Evolutionary conservation across 768 basidiomycete species (phyloP), one percentile per base, ranked within the genome.

Genomic region (Gloeopeniophorella convolvens): DNA sequence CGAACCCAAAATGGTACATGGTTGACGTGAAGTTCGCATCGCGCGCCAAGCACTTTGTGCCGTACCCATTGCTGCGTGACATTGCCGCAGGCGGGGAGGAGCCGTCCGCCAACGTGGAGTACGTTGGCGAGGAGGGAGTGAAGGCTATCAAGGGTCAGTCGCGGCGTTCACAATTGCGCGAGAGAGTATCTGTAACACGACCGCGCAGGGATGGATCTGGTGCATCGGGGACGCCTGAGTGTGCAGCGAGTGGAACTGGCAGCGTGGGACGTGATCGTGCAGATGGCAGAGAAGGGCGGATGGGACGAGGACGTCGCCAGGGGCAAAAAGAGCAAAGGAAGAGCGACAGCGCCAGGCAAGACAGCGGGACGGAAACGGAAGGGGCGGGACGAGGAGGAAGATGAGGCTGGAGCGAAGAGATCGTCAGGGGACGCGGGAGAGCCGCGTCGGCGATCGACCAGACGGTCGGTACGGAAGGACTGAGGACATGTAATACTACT

Each of bases 1-100:
- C 74, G 3, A 72, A 80, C 10, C 93, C 93, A 1, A 88, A 77
- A 62, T 97, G 93, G 93, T 93, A 75, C 70, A 97, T 97, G 93
- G 87, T 93, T 30, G 83, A 91, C 59, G 68, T 84, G 44, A 77
- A 75, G 27, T 93, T 94, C 64, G 59, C 66, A 13, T 70, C 77
- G 5, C 79, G 86, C 20, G 75, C 85, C 5, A 57, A 65, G 26
- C 72, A 93, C 68, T 91, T 91, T 45, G 76, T 95, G 10, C 83
- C 92, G 3, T 73, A 95, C 10, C 71, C 83, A 5, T 72, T 95
- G 0, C 72, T 97, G 35, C 80, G 82, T 21, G 68, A 73, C 42
- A 76, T 94, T 32, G 78, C 82, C 0, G 71, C 60, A 5, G 50
- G 60, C 33, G 48, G 66, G 5, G 16, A 34, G 3, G 58, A 66